Percentiles rank a stretch among this genome's conserved stretches.
phyloP scores from a whole-genome alignment of 192 early-diverging fungal species.

The Backusella westeae region DNA sequence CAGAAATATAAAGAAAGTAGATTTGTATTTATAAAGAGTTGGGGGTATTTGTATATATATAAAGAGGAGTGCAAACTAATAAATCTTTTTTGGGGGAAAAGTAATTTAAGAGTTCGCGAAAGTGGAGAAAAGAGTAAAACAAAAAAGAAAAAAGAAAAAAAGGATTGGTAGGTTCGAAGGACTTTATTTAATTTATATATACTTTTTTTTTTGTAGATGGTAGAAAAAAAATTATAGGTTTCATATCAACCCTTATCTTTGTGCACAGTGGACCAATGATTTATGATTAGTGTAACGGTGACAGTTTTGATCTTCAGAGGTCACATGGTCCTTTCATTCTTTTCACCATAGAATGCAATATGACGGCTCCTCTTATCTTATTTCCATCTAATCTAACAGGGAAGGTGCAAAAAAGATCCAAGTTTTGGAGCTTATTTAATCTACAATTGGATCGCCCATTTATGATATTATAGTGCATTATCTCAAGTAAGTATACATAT shows the following conservation, averaged over 20 bases:
- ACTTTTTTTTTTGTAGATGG: neutral
- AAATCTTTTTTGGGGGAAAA: conserved; percentile 12
- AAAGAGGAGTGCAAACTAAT: neutral
- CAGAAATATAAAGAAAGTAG: neutral
- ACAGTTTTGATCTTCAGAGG: conserved; percentile 4
- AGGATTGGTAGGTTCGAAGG: neutral
- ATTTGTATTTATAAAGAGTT: conserved; percentile 4
- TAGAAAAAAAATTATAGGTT: conserved; percentile 14
- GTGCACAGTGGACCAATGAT: conserved; percentile 18
- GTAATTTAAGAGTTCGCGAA: conserved; percentile 7
- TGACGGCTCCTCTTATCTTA: neutral
- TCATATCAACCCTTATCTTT: conserved; percentile 23
- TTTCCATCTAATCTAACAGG: neutral
- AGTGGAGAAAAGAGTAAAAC: conserved; percentile 7
- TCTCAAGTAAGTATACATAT: neutral
- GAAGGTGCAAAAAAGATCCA: neutral
- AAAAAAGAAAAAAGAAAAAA: conserved; percentile 1
- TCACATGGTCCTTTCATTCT: conserved; percentile 1
- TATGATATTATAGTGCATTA: neutral
- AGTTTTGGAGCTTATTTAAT: neutral
- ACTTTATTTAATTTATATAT: conserved; percentile 8
- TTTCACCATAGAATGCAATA: neutral
- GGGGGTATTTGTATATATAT: conserved; percentile 7
- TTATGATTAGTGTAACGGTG: conserved; percentile 3
- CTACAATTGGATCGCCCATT: neutral